A percentile compares a stretch with the other conserved stretches of the same genome.
phyloP scores from a whole-genome alignment of 1,284 basidiomycete genomes.

The Malassezia vespertilionis region DNA sequence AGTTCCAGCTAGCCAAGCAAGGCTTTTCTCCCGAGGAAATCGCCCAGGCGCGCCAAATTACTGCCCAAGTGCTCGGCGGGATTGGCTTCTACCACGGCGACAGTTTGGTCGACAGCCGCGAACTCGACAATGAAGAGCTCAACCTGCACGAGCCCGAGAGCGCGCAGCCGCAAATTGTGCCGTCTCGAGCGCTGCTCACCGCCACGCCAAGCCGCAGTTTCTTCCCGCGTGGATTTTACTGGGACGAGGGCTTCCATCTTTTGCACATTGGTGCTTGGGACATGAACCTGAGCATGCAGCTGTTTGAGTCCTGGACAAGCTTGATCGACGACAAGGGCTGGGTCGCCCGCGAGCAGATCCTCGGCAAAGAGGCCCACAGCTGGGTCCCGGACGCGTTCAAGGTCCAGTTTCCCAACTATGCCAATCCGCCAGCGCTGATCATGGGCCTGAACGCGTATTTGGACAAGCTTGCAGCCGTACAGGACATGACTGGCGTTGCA shows the following conservation, averaged over 20 bases:
- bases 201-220: slow-evolving; percentile 88
- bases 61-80: slow-evolving; percentile 77
- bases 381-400: slow-evolving; percentile 69
- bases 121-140: slow-evolving; percentile 72
- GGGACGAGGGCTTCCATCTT: slow-evolving; percentile 94
- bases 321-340: slow-evolving; percentile 85
- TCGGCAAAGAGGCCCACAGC: slow-evolving; percentile 81
- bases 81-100: slow-evolving; percentile 89
- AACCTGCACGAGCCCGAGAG: slow-evolving; percentile 22
- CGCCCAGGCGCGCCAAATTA: slow-evolving; percentile 71
- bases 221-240: slow-evolving; percentile 93
- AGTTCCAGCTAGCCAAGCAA: slow-evolving; percentile 55
- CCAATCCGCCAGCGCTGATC: slow-evolving; percentile 82
- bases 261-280: slow-evolving; percentile 83
- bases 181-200: slow-evolving; percentile 58
- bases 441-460: slow-evolving; percentile 84
- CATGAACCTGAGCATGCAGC: slow-evolving; percentile 76
- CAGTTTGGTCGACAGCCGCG: slow-evolving; percentile 71
- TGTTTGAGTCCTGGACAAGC: slow-evolving; percentile 75
- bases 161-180: slow-evolving; percentile 49
- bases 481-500: slow-evolving; percentile 9
- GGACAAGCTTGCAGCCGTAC: slow-evolving; percentile 53
- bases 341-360: slow-evolving; percentile 87
- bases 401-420: slow-evolving; percentile 80
- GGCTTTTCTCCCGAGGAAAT: slow-evolving; percentile 53